Percentiles rank a stretch among this genome's conserved stretches.
These are phyloP conservation scores for Albophoma yamanashiensis DNA, from an alignment of 2,329 filamentous ascomycete species.

Conservation along the genomic window DNA sequence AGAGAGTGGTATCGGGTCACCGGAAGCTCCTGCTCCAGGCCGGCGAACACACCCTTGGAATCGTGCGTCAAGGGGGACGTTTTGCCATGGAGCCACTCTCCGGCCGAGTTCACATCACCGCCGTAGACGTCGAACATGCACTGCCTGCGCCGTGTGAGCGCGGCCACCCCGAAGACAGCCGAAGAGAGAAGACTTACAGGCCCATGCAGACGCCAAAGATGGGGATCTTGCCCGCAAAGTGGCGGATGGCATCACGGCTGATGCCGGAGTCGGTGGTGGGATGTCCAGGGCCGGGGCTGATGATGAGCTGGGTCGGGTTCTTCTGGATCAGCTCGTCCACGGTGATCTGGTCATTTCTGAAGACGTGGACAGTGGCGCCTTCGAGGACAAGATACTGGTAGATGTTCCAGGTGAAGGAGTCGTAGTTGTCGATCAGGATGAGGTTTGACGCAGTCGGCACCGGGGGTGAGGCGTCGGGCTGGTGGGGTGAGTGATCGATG, in stretches of 20 bases:
- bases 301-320: constrained; percentile 84
- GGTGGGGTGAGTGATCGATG: constrained; percentile 76
- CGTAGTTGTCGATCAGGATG: constrained; percentile 96
- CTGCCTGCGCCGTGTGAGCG: constrained; percentile 43
- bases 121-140: constrained; percentile 95
- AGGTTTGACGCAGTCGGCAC: constrained; percentile 79
- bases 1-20: constrained; percentile 96
- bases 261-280: constrained; percentile 85
- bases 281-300: constrained; percentile 92
- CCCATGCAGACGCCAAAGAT: constrained; percentile 99
- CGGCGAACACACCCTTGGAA: constrained; percentile 78
- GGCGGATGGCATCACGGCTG: constrained; percentile 79
- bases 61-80: constrained; percentile 88
- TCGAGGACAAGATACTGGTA: constrained; percentile 98
- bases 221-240: constrained; percentile 91
- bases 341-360: constrained; percentile 84
- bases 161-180: background rate
- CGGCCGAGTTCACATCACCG: constrained; percentile 81
- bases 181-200: constrained; percentile 46
- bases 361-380: constrained; percentile 81
- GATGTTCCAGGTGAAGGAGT: constrained; percentile 99
- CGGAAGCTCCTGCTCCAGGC: constrained; percentile 68
- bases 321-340: constrained; percentile 73
- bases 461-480: constrained; percentile 63
- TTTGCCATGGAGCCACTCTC: constrained; percentile 95